Conservation (phyloP, 176 grass and related monocot genomes). For the Neostapfia colusana region DNA sequence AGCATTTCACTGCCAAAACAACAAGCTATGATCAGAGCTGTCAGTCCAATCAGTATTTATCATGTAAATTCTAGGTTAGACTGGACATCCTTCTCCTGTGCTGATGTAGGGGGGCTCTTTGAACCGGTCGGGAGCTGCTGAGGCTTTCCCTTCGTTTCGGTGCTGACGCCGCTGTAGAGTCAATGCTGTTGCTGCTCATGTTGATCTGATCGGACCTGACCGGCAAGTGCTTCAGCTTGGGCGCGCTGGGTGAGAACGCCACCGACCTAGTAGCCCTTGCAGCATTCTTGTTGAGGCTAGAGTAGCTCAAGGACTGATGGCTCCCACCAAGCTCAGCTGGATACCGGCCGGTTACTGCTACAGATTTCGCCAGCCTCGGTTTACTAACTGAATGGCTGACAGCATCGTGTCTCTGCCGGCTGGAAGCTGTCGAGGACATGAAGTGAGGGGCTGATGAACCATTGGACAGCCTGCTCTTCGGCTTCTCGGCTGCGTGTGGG, state of each 20-base stretch:
- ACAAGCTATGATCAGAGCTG: slow-evolving; percentile 41
- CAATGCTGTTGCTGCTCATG: slow-evolving; percentile 53
- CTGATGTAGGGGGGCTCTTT: slow-evolving; percentile 54
- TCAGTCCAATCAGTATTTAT: slow-evolving; percentile 14
- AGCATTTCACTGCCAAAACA: slow-evolving; percentile 26
- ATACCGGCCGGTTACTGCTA: slow-evolving; percentile 39
- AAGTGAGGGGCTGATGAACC: slow-evolving; percentile 58
- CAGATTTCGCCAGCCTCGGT: slow-evolving; percentile 45
- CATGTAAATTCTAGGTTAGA: slow-evolving; percentile 43
- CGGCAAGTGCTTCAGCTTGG: slow-evolving; percentile 31
- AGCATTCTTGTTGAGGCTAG: slow-evolving; percentile 46
- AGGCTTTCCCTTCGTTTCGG: slow-evolving; percentile 48
- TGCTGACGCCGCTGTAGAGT: slow-evolving; percentile 50
- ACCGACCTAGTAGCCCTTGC: slow-evolving; percentile 46
- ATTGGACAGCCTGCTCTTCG: slow-evolving; percentile 30
- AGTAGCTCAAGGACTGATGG: slow-evolving; percentile 58
- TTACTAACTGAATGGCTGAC: slow-evolving; percentile 50
- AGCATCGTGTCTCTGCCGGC: slow-evolving; percentile 54
- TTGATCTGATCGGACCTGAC: slow-evolving; percentile 45
- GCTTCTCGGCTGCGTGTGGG: slow-evolving; percentile 40
- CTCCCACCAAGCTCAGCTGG: slow-evolving; percentile 52
- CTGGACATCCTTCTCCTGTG: slow-evolving; percentile 82
- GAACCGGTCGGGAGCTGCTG: slow-evolving; percentile 28
- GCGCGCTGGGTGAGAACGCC: slow-evolving; percentile 32
- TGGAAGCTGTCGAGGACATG: slow-evolving; percentile 79